Evolutionary conservation across 495 filamentous ascomycete species (phyloP), one percentile per base, ranked within the genome.

Genomic region (Podospora fimiseda): DNA sequence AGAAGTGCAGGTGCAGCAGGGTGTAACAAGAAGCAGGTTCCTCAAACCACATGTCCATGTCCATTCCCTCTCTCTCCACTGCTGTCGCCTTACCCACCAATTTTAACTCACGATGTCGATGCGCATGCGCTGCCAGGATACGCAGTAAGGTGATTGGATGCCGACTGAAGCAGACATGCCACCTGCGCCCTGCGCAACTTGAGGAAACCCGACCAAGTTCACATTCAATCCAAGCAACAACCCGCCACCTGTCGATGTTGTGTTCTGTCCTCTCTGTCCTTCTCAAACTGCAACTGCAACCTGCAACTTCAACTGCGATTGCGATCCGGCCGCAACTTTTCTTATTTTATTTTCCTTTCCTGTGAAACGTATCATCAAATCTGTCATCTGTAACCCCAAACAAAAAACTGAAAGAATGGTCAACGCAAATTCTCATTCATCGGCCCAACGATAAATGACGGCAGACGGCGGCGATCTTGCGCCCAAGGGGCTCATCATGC

Each of bases 231-330:
- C 16, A n/a, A 5, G 6, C 39, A 41, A n/a, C 39, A 41, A n/a
- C 8, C 23, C 27, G 63, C 59, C 63, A 64, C 61, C 56, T 66
- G 62, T 61, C 59, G 53, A 48, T 65, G 61, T 64, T 61, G 66
- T 39, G 44, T 52, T 53, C 60, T 59, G 54, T 37, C 56, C 55
- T 55, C 51, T 55, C 58, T 48, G 52, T 39, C 51, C 43, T 8
- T 19, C 18, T 14, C n/a, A n/a, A n/a, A n/a, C n/a, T n/a, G n/a
- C n/a, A n/a, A n/a, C n/a, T n/a, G n/a, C n/a, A n/a, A n/a, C n/a
- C n/a, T n/a, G n/a, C n/a, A n/a, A n/a, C n/a, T n/a, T n/a, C n/a
- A n/a, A n/a, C n/a, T n/a, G n/a, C n/a, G 13, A 13, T 22, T 47
- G 44, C 52, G 48, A 57, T 54, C 55, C 60, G 52, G 56, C 49